Base-by-base conservation (phyloP, 176 grass and related monocot genomes). In the Aegilops tauschii region DNA sequence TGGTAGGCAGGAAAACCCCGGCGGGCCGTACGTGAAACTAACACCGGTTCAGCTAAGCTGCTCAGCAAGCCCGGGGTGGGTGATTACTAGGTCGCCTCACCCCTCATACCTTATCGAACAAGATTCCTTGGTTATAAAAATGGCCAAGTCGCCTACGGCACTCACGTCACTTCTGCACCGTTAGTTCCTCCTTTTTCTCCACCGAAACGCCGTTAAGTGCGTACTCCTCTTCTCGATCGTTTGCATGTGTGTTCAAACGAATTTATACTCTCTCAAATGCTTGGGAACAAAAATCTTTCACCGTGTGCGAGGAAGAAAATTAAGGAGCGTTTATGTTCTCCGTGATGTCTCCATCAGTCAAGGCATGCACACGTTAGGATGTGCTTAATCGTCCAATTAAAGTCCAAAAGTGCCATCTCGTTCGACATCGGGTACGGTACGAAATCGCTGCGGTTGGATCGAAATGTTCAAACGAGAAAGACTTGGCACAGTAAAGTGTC, bases 51-150 rank as follows among this genome's bases (percentile, higher is more conserved):
- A 59, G 18, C 37, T 44, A 21, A 59, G 56, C n/a, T 44, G 37
- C n/a, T 30, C 6, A 36, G 31, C 18, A 14, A 17, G 23, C 6
- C 25, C 56, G 40, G 40, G 32, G 56, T 25, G 75, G 65, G 27
- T 30, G 87, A 88, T 64, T 73, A 88, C 69, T 73, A 84, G 74
- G 74, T 79, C 87, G 62, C 40, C 75, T 36, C 37, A 20, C 36
- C 9, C 58, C 2, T 12, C 6, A 77, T 58, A 80, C 61, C 61
- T 80, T 80, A 66, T 29, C 9, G 39, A 66, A 65, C 42, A 85
- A 85, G 87, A 85, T 58, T 80, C 54, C 29, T 34, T 77, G 30
- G 45, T 32, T 56, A 14, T 20, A 31, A 18, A 29, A 23, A 16
- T 28, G 45, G 8, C 13, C 5, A 56, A 77, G 9, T 77, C 73